Evolutionary conservation across 768 basidiomycete genomes (phyloP), one percentile per base, ranked within the genome.

Genomic region (Mycena maculata): DNA sequence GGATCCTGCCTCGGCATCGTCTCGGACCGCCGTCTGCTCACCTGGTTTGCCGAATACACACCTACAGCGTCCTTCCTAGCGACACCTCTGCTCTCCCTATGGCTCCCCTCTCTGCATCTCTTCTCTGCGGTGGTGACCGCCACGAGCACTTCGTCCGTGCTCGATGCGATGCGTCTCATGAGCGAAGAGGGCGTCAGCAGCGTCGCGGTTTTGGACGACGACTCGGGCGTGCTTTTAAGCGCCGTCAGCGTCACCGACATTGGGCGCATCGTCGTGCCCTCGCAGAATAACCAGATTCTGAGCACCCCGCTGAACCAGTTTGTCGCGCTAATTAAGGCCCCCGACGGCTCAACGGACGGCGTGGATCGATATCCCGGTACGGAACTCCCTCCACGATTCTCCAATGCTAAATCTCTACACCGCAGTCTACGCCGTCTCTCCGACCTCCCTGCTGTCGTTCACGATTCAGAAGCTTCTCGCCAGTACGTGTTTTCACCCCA

Each of bases 121-220:
- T 86, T 89, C 71, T 72, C 83, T 2, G 84, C 88, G 1, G 89
- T 94, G 20, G 82, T 94, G 11, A 86, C 91, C 9, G 80, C 88
- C 6, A 83, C 84, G 6, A 87, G 91, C 47, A 83, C 81, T 18
- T 86, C 87, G 2, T 85, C 85, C 22, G 90, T 94, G 27, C 80
- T 94, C 54, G 90, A 93, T 75, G 92, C 92, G 7, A 95, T 95
- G 93, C 87, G 83, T 65, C 81, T 92, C 30, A 94, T 95, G 93
- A 93, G 92, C 71, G 92, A 93, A 66, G 86, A 91, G 73, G 93
- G 93, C 25, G 92, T 95, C 27, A 93, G 92, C 74, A 93, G 91
- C 71, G 83, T 94, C 48, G 93, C 93, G 18, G 90, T 94, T 5
- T 75, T 92, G 6, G 90, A 92, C 49, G 89, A 90, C 52, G 88